Percentiles rank a stretch among this genome's conserved stretches.
Evolutionary conservation across 306 rosid genomes (phyloP).

Genomic region (Quercus variabilis): DNA sequence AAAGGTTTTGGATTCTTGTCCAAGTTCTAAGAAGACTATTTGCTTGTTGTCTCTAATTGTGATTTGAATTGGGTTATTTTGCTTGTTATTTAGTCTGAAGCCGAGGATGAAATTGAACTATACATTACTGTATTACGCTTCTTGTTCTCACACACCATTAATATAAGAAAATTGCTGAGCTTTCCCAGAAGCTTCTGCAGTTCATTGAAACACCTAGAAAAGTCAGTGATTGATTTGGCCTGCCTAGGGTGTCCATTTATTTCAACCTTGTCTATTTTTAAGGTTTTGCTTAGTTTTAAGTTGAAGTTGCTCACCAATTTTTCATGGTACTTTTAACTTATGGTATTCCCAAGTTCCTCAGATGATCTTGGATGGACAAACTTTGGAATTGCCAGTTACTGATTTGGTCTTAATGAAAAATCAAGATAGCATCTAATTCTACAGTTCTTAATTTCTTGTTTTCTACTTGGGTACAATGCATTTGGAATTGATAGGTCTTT

Average conservation of each 20-base stretch:
- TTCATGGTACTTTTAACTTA: neutral
- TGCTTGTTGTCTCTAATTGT: neutral
- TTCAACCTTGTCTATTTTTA: neutral
- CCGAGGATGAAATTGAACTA: neutral
- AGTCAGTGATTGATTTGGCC: neutral
- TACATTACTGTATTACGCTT: neutral
- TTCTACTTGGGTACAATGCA: neutral
- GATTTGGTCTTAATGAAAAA: neutral
- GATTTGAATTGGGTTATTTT: neutral
- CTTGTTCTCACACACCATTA: neutral
- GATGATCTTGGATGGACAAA: neutral
- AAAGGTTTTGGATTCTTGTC: constrained; percentile 29
- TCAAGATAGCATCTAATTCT: neutral
- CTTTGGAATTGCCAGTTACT: neutral
- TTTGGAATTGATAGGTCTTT: neutral
- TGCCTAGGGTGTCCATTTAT: neutral
- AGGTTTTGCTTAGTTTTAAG: neutral
- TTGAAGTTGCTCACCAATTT: neutral
- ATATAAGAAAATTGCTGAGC: neutral
- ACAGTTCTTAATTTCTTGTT: neutral
- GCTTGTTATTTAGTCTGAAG: neutral
- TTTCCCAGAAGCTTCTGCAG: neutral
- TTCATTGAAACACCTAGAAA: neutral
- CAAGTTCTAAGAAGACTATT: neutral
- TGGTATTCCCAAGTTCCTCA: neutral